Conservation (phyloP, 177 flowering plant genomes). For the Tripterygium wilfordii region DNA sequence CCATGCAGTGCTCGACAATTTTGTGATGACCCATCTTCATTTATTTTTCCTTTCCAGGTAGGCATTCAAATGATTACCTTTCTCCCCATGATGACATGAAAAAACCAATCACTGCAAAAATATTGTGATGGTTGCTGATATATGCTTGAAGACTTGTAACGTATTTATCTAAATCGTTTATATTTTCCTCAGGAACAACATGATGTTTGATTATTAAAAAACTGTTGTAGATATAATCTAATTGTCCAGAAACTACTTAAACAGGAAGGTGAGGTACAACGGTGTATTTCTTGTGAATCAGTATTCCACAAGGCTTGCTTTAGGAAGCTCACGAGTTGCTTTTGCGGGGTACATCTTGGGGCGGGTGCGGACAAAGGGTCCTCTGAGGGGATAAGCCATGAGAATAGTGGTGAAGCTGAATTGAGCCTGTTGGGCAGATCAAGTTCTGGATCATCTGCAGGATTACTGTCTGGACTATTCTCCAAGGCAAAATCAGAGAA, state of each 20-base stretch:
- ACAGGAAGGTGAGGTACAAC: conserved; percentile 70
- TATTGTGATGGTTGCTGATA: too few species aligned
- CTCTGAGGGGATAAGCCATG: conserved; percentile 10
- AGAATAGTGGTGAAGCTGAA: conserved; percentile 8
- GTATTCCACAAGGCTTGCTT: conserved; percentile 72
- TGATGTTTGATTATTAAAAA: too few species aligned
- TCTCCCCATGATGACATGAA: not conserved
- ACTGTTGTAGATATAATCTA: conserved; percentile 8
- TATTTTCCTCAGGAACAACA: too few species aligned
- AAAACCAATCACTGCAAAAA: not conserved
- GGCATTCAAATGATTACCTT: conserved; percentile 2
- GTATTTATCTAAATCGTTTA: too few species aligned
- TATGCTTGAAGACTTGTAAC: too few species aligned
- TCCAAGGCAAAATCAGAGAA: conserved; percentile 35
- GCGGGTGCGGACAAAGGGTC: conserved; percentile 5
- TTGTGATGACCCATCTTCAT: conserved; percentile 78
- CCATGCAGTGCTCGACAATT: conserved; percentile 84
- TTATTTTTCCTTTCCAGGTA: conserved; percentile 97
- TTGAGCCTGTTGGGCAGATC: conserved; percentile 18
- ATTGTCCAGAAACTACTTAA: not conserved
- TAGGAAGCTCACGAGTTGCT: conserved; percentile 45
- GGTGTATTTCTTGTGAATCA: conserved; percentile 58
- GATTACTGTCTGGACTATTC: conserved; percentile 58
- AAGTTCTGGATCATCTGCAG: conserved; percentile 27
- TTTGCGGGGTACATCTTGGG: conserved; percentile 46